These are phyloP conservation scores for Xylariaceae sp. DNA, from an alignment of 2,329 filamentous ascomycete genomes.

Conservation along the genomic window DNA sequence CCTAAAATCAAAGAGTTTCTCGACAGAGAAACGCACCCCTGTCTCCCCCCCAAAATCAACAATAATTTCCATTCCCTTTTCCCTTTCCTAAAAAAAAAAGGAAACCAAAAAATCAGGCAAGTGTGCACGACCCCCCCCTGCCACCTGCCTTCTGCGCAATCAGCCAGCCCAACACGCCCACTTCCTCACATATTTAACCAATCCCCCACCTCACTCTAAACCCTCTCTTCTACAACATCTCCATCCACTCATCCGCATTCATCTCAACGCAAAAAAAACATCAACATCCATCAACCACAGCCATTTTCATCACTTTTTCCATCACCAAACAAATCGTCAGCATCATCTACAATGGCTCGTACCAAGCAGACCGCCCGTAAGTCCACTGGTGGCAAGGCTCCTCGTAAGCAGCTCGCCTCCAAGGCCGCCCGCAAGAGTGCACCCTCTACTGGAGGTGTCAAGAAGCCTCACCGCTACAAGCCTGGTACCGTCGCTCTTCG, in stretches of 20 bases:
- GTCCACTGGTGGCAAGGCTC: slow-evolving; percentile 78
- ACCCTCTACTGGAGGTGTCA: slow-evolving; percentile 94
- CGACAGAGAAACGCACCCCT: slow-evolving; percentile 38
- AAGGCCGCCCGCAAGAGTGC: slow-evolving; percentile 99
- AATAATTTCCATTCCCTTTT: slow-evolving; percentile 3
- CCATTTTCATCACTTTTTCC: slow-evolving; percentile 31
- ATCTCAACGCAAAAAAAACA: slow-evolving; percentile 31
- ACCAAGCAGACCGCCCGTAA: slow-evolving; percentile 73
- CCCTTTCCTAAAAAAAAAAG: neutral
- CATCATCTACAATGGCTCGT: slow-evolving; percentile 59
- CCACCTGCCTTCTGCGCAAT: slow-evolving; percentile 31
- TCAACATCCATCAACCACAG: slow-evolving; percentile 34
- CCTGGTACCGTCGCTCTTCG: slow-evolving; percentile 94
- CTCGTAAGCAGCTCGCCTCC: slow-evolving; percentile 96
- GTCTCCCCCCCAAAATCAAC: slow-evolving; percentile 36
- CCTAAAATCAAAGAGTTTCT: slow-evolving; percentile 35
- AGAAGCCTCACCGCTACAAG: slow-evolving; percentile 92
- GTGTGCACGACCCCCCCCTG: slow-evolving; percentile 1
- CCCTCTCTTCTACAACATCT: slow-evolving; percentile 31
- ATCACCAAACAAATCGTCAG: slow-evolving; percentile 33
- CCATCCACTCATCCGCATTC: slow-evolving; percentile 30
- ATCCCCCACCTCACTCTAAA: slow-evolving; percentile 35
- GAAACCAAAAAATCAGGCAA: neutral
- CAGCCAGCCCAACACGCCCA: slow-evolving; percentile 29
- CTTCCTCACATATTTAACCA: slow-evolving; percentile 37